Conservation (phyloP, 1,139 yeast genomes). For the Kurtzmaniella quercitrusa region DNA sequence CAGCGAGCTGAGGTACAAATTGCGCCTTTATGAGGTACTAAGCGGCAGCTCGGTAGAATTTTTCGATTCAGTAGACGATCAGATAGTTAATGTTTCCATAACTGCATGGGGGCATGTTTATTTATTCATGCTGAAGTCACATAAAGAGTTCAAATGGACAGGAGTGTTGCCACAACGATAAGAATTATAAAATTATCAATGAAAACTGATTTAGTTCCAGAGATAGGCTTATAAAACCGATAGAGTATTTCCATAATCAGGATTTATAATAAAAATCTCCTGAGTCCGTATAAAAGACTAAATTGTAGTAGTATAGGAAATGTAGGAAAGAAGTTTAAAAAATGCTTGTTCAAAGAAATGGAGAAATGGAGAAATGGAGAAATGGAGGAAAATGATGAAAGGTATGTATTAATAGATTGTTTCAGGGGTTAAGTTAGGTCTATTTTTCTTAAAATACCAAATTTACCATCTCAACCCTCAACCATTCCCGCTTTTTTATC, state of each 20-base stretch:
- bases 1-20: not conserved
- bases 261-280: not conserved
- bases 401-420: too few species aligned
- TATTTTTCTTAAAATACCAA: too few species aligned
- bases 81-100: not conserved
- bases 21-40: not conserved
- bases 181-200: too few species aligned
- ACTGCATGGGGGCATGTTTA: conserved; percentile 1
- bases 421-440: too few species aligned
- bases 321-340: not conserved
- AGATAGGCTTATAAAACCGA: too few species aligned
- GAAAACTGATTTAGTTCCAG: too few species aligned
- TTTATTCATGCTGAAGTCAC: not conserved
- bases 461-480: too few species aligned
- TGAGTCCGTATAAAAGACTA: not conserved
- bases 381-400: too few species aligned
- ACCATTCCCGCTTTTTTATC: too few species aligned
- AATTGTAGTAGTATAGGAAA: too few species aligned
- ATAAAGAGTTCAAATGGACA: not conserved
- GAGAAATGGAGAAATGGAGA: too few species aligned
- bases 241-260: not conserved
- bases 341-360: too few species aligned
- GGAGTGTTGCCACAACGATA: not conserved
- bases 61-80: not conserved
- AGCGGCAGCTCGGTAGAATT: not conserved